These are phyloP conservation scores for Acephala macrosclerotiorum DNA, from an alignment of 2,329 filamentous ascomycete genomes.

Conservation along the genomic window DNA sequence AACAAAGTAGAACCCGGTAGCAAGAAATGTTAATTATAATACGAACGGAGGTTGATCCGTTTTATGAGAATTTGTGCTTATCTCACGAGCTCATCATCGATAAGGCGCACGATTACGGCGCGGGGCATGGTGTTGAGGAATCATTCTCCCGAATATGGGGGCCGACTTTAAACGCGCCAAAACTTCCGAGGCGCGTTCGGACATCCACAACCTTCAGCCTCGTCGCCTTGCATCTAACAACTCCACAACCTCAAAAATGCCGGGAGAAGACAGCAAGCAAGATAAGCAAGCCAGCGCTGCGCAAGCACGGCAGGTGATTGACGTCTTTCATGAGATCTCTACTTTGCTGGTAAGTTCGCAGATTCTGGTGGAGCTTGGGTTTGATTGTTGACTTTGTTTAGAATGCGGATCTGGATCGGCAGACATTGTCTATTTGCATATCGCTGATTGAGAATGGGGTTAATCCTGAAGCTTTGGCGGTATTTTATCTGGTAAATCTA, in stretches of 20 bases:
- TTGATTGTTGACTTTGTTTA: constrained; percentile 47
- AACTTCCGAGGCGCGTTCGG: constrained; percentile 16
- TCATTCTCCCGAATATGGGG: background rate
- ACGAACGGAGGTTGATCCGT: background rate
- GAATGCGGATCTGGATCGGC: constrained; percentile 93
- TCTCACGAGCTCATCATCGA: background rate
- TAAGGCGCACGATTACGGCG: background rate
- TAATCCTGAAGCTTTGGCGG: constrained; percentile 92
- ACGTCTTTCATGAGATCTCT: constrained; percentile 85
- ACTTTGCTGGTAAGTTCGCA: constrained; percentile 78
- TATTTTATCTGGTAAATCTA: constrained; percentile 54
- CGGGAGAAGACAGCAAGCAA: constrained; percentile 61
- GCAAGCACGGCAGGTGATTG: constrained; percentile 84
- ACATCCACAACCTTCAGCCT: constrained; percentile 14
- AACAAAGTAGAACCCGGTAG: too few relatives aligned
- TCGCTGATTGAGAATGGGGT: constrained; percentile 97
- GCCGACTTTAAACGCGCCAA: background rate
- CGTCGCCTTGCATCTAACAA: constrained; percentile 4
- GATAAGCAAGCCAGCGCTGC: constrained; percentile 73
- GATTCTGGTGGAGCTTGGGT: constrained; percentile 5
- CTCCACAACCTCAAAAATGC: constrained; percentile 38
- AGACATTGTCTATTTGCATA: constrained; percentile 92
- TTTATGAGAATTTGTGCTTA: background rate
- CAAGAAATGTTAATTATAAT: background rate
- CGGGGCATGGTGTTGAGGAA: background rate